Evolutionary conservation across 2,329 filamentous ascomycete species (phyloP).

Genomic region (Epichloe sp.): DNA sequence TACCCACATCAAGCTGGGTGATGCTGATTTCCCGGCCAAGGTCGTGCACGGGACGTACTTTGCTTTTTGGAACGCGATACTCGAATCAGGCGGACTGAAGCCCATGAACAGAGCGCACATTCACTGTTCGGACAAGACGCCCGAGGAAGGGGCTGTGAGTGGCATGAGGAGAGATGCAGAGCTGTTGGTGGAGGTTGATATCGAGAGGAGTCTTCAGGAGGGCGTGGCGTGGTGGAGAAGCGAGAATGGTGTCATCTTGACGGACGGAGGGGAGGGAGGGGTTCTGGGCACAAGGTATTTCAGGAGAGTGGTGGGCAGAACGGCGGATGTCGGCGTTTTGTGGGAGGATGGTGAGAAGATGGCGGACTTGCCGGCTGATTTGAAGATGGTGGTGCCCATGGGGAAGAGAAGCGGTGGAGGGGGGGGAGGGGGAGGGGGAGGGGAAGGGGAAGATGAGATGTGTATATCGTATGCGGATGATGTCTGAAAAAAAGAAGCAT

Average conservation of each 20-base stretch:
- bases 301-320: slow-evolving; percentile 53
- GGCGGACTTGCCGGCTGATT: slow-evolving; percentile 49
- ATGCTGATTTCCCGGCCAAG: slow-evolving; percentile 44
- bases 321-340: slow-evolving; percentile 47
- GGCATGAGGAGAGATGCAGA: slow-evolving; percentile 73
- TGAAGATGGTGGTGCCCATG: slow-evolving; percentile 35
- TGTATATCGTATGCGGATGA: neutral
- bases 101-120: slow-evolving; percentile 79
- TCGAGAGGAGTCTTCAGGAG: slow-evolving; percentile 50
- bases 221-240: slow-evolving; percentile 61
- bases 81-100: slow-evolving; percentile 62
- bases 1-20: slow-evolving; percentile 48
- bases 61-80: slow-evolving; percentile 61
- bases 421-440: slow-evolving; percentile 21
- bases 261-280: slow-evolving; percentile 44
- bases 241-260: slow-evolving; percentile 65
- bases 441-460: slow-evolving; percentile 6
- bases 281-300: slow-evolving; percentile 57
- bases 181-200: slow-evolving; percentile 64
- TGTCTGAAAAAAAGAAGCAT: neutral
- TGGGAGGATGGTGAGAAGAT: slow-evolving; percentile 57
- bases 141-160: slow-evolving; percentile 50
- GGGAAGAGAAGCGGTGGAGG: slow-evolving; percentile 32
- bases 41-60: slow-evolving; percentile 88
- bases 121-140: slow-evolving; percentile 59